Conservation (phyloP, 2,329 filamentous ascomycete species). For the Fusarium sp. region DNA sequence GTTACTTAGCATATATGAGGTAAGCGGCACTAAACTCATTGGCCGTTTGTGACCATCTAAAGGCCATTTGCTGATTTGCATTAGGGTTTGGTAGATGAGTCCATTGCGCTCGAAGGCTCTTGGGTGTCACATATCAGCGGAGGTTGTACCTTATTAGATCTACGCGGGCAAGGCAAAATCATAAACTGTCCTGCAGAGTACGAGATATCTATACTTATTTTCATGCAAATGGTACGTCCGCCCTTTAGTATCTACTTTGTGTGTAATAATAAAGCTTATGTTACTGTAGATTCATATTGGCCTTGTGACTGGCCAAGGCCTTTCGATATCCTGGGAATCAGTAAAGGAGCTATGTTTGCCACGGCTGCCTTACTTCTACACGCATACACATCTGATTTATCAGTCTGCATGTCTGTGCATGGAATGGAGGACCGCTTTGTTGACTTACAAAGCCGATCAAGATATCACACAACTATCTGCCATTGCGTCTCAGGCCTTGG, state of each 20-base stretch:
- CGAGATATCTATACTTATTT: neutral
- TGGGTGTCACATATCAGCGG: neutral
- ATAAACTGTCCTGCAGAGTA: neutral
- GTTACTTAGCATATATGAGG: neutral
- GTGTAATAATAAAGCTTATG: accelerated
- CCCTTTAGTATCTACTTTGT: accelerated
- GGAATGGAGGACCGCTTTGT: neutral
- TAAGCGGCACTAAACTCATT: neutral
- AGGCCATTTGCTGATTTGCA: accelerated
- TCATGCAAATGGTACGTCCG: neutral
- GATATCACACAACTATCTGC: neutral
- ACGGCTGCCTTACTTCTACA: neutral
- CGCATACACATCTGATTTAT: neutral
- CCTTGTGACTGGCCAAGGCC: neutral
- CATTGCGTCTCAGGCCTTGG: neutral
- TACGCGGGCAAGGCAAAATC: neutral
- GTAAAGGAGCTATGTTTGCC: neutral
- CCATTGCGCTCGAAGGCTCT: neutral
- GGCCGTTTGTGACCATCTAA: neutral
- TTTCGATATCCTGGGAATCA: neutral
- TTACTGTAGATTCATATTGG: neutral
- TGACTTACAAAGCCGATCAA: neutral
- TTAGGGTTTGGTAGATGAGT: neutral
- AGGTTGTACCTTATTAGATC: neutral
- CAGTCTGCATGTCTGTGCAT: neutral